Evolutionary conservation across 768 basidiomycete genomes (phyloP), one percentile per base, ranked within the genome.

Genomic region (Lactarius deliciosus): DNA sequence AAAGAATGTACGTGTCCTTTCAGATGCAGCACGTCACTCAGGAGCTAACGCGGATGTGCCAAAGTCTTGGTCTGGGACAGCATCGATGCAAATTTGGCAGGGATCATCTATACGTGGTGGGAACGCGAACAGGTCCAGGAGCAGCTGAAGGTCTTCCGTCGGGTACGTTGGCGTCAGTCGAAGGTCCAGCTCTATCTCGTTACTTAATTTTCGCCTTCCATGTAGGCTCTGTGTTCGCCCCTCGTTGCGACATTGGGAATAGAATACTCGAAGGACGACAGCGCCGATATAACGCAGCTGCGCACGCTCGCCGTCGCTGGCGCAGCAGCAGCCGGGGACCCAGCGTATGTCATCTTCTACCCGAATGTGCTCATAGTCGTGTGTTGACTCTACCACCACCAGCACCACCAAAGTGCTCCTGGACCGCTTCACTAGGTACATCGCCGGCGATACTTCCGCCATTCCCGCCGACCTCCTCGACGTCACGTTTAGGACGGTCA

Each of bases 1-100:
- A 83, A 83, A 68, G 93, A 96, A 76, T 86, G 91, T 88, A 69
- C 74, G 87, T 66, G 13, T 25, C 6, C 38, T 30, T n/a, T 54
- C 20, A 15, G 57, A 41, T 15, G 43, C 8, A 25, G 62, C 60
- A 13, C 2, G 30, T 34, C 30, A 25, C 50, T 28, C 25, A 15
- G 16, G 20, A 70, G 41, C 66, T 70, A 34, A 65, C 53, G 22
- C 38, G 10, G 53, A 15, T 34, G 10, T 47, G 36, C 59, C 50
- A n/a, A 71, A 94, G 94, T 87, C 76, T 81, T 93, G 66, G 92
- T 96, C 18, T 95, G 91, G 93, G 80, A 84, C 58, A 85, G 85
- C 64, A 86, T 96, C 57, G 77, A 82, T 4, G 78, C 79, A 13
- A 86, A 82, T 60, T 76, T 98, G 59, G 71, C 73, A 32, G 75